Conservation (phyloP, 768 basidiomycete species). For the Termitomyces sp. region DNA sequence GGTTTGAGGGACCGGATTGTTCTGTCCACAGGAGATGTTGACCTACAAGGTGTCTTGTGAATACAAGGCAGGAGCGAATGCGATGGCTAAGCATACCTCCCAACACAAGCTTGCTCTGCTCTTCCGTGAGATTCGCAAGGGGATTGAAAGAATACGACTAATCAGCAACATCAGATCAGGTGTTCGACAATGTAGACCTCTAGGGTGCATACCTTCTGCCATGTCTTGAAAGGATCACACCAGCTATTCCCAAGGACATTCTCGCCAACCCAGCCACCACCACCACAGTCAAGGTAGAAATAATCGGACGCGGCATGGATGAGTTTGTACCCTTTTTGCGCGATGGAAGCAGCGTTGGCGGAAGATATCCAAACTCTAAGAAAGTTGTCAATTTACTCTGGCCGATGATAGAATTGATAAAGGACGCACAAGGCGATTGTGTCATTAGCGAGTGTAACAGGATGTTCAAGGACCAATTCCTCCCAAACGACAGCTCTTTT, state of each 20-base stretch:
- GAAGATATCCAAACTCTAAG: conserved; percentile 71
- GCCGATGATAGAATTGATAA: background rate
- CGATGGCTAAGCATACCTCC: conserved; percentile 43
- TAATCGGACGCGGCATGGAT: conserved; percentile 69
- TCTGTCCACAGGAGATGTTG: conserved; percentile 73
- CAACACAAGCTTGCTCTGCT: conserved; percentile 49
- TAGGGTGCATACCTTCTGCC: conserved; percentile 52
- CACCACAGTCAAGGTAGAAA: conserved; percentile 81
- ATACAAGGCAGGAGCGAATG: background rate
- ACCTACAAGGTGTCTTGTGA: conserved; percentile 25
- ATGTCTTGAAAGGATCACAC: conserved; percentile 79
- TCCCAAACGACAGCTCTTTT: conserved; percentile 86
- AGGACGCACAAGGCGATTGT: conserved; percentile 50
- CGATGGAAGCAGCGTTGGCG: conserved; percentile 50
- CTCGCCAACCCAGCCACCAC: conserved; percentile 63
- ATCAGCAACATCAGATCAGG: background rate
- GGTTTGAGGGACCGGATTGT: conserved; percentile 58
- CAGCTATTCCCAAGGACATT: conserved; percentile 46
- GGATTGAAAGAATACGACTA: conserved; percentile 71
- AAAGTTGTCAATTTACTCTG: background rate
- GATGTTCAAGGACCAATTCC: conserved; percentile 62
- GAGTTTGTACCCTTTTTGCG: conserved; percentile 52
- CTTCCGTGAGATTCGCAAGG: conserved; percentile 44
- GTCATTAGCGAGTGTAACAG: conserved; percentile 40
- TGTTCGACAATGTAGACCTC: background rate